phyloP scores from a whole-genome alignment of 805 yeast genomes.

The Starmera amethionina region DNA sequence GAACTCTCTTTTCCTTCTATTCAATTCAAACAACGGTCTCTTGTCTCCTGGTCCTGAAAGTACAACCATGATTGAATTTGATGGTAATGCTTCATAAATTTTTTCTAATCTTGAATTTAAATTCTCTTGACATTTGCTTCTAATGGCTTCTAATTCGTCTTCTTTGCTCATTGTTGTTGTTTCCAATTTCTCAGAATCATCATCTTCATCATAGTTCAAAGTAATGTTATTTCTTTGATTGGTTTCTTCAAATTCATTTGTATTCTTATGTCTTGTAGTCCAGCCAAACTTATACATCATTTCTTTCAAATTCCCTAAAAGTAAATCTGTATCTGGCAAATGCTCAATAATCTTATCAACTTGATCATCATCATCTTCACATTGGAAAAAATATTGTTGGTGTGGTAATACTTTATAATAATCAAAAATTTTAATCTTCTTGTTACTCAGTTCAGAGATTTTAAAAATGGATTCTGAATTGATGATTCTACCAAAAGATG shows the following conservation, averaged over 20 bases:
- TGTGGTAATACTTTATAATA: slow-evolving; percentile 17
- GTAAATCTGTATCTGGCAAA: slow-evolving; percentile 25
- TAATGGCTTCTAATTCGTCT: neutral
- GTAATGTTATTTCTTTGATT: neutral
- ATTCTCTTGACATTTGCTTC: slow-evolving; percentile 6
- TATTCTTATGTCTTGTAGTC: slow-evolving; percentile 8
- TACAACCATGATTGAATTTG: slow-evolving; percentile 48
- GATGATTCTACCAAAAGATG: slow-evolving; percentile 45
- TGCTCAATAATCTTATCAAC: slow-evolving; percentile 27
- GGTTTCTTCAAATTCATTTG: neutral
- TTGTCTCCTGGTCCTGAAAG: slow-evolving; percentile 59
- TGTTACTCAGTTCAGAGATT: slow-evolving; percentile 23
- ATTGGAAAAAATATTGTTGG: slow-evolving; percentile 25
- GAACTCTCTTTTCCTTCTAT: slow-evolving; percentile 30
- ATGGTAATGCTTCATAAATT: slow-evolving; percentile 45
- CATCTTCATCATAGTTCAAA: slow-evolving; percentile 1
- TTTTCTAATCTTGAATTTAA: slow-evolving; percentile 35
- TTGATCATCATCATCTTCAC: slow-evolving; percentile 51
- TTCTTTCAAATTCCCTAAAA: slow-evolving; percentile 48
- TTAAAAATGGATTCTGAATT: slow-evolving; percentile 33
- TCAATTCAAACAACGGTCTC: slow-evolving; percentile 34
- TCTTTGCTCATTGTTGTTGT: neutral
- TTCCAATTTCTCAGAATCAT: neutral
- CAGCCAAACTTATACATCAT: slow-evolving; percentile 36
- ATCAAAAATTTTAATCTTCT: slow-evolving; percentile 24